phyloP scores from a whole-genome alignment of 805 yeast species.

The Pichia paraexigua region DNA sequence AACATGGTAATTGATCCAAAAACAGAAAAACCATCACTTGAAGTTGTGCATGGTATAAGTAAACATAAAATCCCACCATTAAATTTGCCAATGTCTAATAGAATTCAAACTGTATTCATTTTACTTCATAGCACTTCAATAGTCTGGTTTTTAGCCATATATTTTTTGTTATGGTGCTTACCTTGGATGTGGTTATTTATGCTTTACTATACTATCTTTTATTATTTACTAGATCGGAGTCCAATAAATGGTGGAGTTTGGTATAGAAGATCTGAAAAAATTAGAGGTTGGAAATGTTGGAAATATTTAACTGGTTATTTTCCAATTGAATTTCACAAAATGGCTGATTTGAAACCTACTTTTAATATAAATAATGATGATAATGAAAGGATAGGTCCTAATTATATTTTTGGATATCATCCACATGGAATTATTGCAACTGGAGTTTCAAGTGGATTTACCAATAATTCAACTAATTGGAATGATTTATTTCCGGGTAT shows the following conservation, averaged over 20 bases:
- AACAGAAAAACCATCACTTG: background rate
- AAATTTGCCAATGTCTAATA: slow-evolving; percentile 19
- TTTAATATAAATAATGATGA: background rate
- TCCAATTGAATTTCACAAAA: slow-evolving; percentile 66
- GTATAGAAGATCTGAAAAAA: slow-evolving; percentile 44
- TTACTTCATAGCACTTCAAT: slow-evolving; percentile 69
- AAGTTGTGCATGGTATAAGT: background rate
- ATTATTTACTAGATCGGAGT: slow-evolving; percentile 56
- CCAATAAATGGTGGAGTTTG: slow-evolving; percentile 68
- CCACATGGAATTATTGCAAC: slow-evolving; percentile 95
- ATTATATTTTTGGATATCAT: slow-evolving; percentile 86
- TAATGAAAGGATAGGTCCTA: slow-evolving; percentile 46
- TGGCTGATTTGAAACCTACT: slow-evolving; percentile 71
- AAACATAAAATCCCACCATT: background rate
- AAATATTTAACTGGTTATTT: slow-evolving; percentile 66
- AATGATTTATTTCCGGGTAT: slow-evolving; percentile 67
- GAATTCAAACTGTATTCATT: slow-evolving; percentile 61
- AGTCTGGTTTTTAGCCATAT: slow-evolving; percentile 46
- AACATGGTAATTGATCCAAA: background rate
- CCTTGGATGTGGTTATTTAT: slow-evolving; percentile 51
- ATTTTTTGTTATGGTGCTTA: slow-evolving; percentile 49
- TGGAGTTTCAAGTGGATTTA: slow-evolving; percentile 43
- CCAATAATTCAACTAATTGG: slow-evolving; percentile 32
- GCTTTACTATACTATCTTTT: slow-evolving; percentile 53
- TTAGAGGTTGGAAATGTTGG: slow-evolving; percentile 60